Percentiles rank a stretch among this genome's conserved stretches.
Evolutionary conservation across 225 moss, liverwort and hornwort species (phyloP).

Genomic region (Marchantia polymorpha): DNA sequence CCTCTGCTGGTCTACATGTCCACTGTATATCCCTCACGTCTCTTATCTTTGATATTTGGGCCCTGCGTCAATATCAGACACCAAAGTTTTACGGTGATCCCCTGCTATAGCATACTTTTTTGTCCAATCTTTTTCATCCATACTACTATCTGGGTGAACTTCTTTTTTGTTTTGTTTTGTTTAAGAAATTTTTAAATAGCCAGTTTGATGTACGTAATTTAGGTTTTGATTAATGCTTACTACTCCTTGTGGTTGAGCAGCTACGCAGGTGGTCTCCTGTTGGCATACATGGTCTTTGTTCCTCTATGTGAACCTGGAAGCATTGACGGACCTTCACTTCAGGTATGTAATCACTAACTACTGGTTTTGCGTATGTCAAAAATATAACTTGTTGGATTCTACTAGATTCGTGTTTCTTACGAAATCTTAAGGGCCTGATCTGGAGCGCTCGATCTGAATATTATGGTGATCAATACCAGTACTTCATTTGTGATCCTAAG

Average conservation of each 20-base stretch:
- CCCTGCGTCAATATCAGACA: too few relatives aligned
- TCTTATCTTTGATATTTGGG: too few relatives aligned
- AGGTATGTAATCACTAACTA: constrained; percentile 30
- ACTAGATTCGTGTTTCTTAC: neutral
- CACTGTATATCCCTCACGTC: too few relatives aligned
- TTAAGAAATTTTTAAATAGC: neutral
- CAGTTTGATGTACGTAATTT: neutral
- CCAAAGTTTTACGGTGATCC: too few relatives aligned
- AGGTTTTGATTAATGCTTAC: neutral
- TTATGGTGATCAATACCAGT: neutral
- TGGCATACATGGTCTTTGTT: constrained; percentile 90
- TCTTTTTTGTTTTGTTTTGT: neutral
- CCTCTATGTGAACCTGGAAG: constrained; percentile 76
- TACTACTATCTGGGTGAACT: too few relatives aligned
- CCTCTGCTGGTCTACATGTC: too few relatives aligned
- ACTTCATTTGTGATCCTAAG: neutral
- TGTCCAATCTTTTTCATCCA: too few relatives aligned
- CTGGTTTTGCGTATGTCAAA: too few relatives aligned
- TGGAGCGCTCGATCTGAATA: neutral
- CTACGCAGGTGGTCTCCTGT: constrained; percentile 86
- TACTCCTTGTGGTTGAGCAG: constrained; percentile 30
- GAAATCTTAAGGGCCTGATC: neutral
- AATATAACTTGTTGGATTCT: too few relatives aligned
- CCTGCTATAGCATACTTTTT: too few relatives aligned
- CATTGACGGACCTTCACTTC: constrained; percentile 87